Evolutionary conservation across 1,284 basidiomycete species (phyloP).

Genomic region (Mycosarcoma maydis): DNA sequence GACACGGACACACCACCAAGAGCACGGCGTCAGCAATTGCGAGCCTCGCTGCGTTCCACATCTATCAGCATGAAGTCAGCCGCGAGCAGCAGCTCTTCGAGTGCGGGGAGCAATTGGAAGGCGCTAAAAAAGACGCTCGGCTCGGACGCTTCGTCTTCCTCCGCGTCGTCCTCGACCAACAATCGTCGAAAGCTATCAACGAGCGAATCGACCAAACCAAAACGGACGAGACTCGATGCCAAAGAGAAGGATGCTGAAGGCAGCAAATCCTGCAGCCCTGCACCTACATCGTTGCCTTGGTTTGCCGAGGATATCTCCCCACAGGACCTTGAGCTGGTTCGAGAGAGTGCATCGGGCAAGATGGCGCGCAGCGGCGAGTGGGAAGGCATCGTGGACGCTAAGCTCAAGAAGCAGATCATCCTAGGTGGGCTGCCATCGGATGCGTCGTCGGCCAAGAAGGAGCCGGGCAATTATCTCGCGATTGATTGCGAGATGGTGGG

Average conservation of each 20-base stretch:
- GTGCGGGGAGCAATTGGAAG: constrained; percentile 62
- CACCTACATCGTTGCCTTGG: constrained; percentile 48
- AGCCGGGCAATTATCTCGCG: constrained; percentile 79
- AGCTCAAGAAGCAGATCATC: constrained; percentile 50
- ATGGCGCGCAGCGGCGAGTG: constrained; percentile 41
- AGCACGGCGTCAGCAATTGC: not conserved
- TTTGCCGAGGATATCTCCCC: constrained; percentile 63
- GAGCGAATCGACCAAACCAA: constrained; percentile 8
- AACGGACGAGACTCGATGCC: not conserved
- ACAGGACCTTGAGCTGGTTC: constrained; percentile 57
- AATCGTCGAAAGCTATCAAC: not conserved
- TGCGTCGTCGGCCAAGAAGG: constrained; percentile 38
- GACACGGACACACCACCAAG: too few relatives aligned
- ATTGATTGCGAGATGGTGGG: constrained; percentile 99
- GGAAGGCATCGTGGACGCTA: constrained; percentile 52
- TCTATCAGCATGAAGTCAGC: constrained; percentile 22
- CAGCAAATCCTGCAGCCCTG: constrained; percentile 23
- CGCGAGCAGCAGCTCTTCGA: not conserved
- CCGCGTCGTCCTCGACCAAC: not conserved
- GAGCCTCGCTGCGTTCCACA: not conserved
- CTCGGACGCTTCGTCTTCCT: constrained; percentile 18
- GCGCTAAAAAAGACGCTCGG: constrained; percentile 50
- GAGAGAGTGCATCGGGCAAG: constrained; percentile 31
- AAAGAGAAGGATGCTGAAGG: constrained; percentile 1
- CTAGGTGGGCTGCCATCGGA: constrained; percentile 44